Percentiles rank a stretch among this genome's conserved stretches.
These are phyloP conservation scores for Sicyos edulis DNA, from an alignment of 306 rosid species.

Conservation along the genomic window DNA sequence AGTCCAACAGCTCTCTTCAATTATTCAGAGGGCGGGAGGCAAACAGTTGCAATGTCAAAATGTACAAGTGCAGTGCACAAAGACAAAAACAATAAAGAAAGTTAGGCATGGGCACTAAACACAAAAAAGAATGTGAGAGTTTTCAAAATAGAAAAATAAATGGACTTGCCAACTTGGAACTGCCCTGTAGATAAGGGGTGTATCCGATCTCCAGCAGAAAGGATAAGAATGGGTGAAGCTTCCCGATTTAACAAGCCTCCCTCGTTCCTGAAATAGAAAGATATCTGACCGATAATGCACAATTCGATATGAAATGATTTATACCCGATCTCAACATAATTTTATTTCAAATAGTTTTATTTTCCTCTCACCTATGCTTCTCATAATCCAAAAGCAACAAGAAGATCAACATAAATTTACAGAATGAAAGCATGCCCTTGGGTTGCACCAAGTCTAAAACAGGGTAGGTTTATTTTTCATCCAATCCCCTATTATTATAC, in stretches of 20 bases:
- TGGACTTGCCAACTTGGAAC: slow-evolving; percentile 84
- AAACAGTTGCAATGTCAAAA: background rate
- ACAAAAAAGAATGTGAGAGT: background rate
- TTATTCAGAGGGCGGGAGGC: background rate
- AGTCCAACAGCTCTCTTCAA: slow-evolving; percentile 2
- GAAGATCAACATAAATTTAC: background rate
- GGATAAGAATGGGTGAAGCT: slow-evolving; percentile 85
- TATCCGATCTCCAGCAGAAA: slow-evolving; percentile 81
- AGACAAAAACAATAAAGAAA: background rate
- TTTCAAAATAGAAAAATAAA: slow-evolving; percentile 4
- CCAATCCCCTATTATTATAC: background rate
- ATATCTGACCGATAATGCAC: slow-evolving; percentile 1
- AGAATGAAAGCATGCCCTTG: background rate
- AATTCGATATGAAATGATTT: background rate
- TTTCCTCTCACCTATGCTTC: background rate
- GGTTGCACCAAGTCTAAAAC: too few relatives aligned
- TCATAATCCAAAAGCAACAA: background rate
- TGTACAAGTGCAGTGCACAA: background rate
- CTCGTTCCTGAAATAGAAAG: slow-evolving; percentile 57
- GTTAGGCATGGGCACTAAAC: background rate
- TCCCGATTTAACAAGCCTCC: slow-evolving; percentile 77
- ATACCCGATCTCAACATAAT: background rate
- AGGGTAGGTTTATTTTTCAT: too few relatives aligned
- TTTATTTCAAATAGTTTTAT: background rate
- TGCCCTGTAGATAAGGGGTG: slow-evolving; percentile 94